These are phyloP conservation scores for Geotrichum ghanense DNA, from an alignment of 805 yeast genomes.

Conservation along the genomic window DNA sequence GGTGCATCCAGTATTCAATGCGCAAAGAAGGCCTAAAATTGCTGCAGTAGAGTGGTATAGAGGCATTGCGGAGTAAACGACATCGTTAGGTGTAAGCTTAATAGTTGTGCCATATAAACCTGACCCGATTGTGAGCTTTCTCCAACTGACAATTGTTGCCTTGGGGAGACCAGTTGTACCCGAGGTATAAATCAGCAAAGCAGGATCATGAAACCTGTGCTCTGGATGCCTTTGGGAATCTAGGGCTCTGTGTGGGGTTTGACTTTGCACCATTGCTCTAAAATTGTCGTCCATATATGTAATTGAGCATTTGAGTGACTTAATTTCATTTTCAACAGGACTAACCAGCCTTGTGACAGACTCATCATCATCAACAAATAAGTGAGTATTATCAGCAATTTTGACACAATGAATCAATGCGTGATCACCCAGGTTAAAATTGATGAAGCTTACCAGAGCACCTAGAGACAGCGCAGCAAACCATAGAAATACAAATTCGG, in stretches of 20 bases:
- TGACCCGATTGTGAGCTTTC: slow-evolving; percentile 65
- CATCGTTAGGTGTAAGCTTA: slow-evolving; percentile 41
- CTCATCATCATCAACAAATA: slow-evolving; percentile 53
- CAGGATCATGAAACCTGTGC: slow-evolving; percentile 49
- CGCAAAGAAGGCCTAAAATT: slow-evolving; percentile 68
- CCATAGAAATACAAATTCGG: slow-evolving; percentile 71
- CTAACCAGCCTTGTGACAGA: slow-evolving; percentile 44
- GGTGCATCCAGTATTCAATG: slow-evolving; percentile 56
- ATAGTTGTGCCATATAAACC: slow-evolving; percentile 58
- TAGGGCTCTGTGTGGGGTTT: slow-evolving; percentile 34
- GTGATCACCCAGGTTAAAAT: slow-evolving; percentile 62
- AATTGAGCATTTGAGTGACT: slow-evolving; percentile 11
- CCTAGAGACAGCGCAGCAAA: slow-evolving; percentile 85
- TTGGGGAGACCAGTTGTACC: slow-evolving; percentile 95
- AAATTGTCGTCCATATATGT: slow-evolving; percentile 34
- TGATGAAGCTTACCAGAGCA: slow-evolving; percentile 77
- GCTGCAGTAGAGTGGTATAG: slow-evolving; percentile 92
- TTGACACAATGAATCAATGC: slow-evolving; percentile 74
- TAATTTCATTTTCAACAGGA: slow-evolving; percentile 36
- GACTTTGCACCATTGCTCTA: slow-evolving; percentile 26
- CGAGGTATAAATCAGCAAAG: slow-evolving; percentile 73
- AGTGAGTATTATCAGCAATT: slow-evolving; percentile 49
- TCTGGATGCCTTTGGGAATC: slow-evolving; percentile 46
- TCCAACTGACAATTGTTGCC: slow-evolving; percentile 89
- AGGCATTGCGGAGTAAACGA: slow-evolving; percentile 87